A percentile compares a stretch with the other conserved stretches of the same genome.
Conservation (phyloP, 2,329 filamentous ascomycete genomes). For the Aspergillus spinulosporus region DNA sequence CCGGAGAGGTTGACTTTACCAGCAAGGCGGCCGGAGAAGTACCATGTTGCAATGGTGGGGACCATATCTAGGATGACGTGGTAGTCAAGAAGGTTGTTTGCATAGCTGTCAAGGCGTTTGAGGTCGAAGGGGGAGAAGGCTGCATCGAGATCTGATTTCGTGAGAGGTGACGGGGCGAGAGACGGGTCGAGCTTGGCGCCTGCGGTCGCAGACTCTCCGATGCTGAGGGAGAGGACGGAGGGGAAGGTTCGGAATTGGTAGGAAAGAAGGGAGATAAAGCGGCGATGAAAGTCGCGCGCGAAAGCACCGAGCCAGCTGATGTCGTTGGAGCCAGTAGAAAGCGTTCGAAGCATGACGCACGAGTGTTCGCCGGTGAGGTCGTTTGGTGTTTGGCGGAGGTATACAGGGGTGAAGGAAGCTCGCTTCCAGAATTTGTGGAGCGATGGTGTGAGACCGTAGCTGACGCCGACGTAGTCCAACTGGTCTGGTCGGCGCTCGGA, state of each 20-base stretch:
- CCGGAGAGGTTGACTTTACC: constrained; percentile 68
- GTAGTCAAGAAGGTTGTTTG: constrained; percentile 96
- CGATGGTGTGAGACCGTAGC: constrained; percentile 81
- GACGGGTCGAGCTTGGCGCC: constrained; percentile 68
- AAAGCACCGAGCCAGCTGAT: constrained; percentile 86
- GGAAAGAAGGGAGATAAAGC: constrained; percentile 86
- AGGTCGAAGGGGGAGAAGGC: constrained; percentile 87
- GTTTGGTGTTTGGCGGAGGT: constrained; percentile 91
- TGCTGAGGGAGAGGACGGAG: constrained; percentile 74
- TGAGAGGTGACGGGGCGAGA: constrained; percentile 58
- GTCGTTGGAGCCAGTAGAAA: constrained; percentile 63
- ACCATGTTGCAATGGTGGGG: constrained; percentile 76
- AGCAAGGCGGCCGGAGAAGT: constrained; percentile 77
- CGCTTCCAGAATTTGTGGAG: constrained; percentile 98
- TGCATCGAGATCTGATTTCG: constrained; percentile 73
- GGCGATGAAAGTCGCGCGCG: constrained; percentile 85
- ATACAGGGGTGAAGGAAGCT: constrained; percentile 80
- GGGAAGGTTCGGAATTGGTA: constrained; percentile 89
- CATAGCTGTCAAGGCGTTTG: constrained; percentile 91
- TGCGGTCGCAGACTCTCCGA: constrained; percentile 78
- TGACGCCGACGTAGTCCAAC: constrained; percentile 93
- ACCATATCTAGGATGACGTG: constrained; percentile 94
- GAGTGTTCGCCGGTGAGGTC: constrained; percentile 97
- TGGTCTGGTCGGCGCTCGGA: constrained; percentile 75
- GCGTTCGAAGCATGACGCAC: constrained; percentile 89